Evolutionary conservation across 1,284 basidiomycete species (phyloP).

Genomic region (Ceratobasidium sp.): DNA sequence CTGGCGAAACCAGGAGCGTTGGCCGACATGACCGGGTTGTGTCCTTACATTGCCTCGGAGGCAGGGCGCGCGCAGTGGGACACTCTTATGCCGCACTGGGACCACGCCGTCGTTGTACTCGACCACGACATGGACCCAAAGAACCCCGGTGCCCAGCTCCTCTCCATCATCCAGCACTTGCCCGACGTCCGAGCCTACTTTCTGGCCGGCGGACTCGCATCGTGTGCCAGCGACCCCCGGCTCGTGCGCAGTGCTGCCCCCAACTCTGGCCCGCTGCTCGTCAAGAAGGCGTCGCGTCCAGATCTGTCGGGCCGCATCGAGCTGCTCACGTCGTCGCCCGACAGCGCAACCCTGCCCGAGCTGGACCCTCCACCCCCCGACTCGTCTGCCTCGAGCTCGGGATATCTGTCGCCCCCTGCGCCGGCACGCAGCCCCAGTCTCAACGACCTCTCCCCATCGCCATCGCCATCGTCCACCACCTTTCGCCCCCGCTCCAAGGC

Average conservation of each 20-base stretch:
- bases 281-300: slow-evolving; percentile 11
- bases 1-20: slow-evolving; percentile 70
- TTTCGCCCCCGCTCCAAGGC: slow-evolving; percentile 44
- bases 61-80: slow-evolving; percentile 73
- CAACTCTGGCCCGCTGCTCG: background rate
- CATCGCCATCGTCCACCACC: slow-evolving; percentile 56
- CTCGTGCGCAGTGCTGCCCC: slow-evolving; percentile 15
- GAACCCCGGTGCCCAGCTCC: slow-evolving; percentile 55
- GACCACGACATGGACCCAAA: slow-evolving; percentile 75
- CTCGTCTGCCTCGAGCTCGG: slow-evolving; percentile 18
- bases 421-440: slow-evolving; percentile 50
- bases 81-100: slow-evolving; percentile 64
- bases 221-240: slow-evolving; percentile 49
- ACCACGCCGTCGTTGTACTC: slow-evolving; percentile 73
- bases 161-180: slow-evolving; percentile 38
- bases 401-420: slow-evolving; percentile 59
- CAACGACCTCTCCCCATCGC: slow-evolving; percentile 63
- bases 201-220: slow-evolving; percentile 70
- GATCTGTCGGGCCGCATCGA: background rate
- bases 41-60: slow-evolving; percentile 79
- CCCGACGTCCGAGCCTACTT: slow-evolving; percentile 53
- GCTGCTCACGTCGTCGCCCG: slow-evolving; percentile 32
- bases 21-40: slow-evolving; percentile 67
- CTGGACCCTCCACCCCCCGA: slow-evolving; percentile 15
- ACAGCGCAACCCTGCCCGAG: slow-evolving; percentile 21